Evolutionary conservation across 1,284 basidiomycete genomes (phyloP).

Genomic region (Naganishia sp.): DNA sequence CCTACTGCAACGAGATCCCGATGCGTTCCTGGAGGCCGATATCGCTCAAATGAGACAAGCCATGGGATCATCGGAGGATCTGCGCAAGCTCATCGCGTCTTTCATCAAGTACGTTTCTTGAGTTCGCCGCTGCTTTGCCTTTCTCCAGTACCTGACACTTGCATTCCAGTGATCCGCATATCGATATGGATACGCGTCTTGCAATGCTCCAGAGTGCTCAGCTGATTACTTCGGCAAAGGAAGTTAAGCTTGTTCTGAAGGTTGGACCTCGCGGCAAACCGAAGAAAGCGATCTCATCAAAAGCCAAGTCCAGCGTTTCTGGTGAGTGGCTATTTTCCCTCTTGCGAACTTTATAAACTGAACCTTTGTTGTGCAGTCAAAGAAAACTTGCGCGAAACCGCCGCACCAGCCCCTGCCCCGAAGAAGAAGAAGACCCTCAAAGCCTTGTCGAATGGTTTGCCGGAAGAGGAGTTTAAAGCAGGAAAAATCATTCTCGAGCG

Average conservation of each 20-base stretch:
- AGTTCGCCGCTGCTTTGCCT: not conserved
- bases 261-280: conserved; percentile 10
- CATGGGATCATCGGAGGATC: conserved; percentile 20
- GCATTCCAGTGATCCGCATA: conserved; percentile 13
- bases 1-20: conserved; percentile 15
- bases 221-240: conserved; percentile 20
- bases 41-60: conserved; percentile 26
- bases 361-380: conserved; percentile 1
- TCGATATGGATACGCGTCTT: conserved; percentile 25
- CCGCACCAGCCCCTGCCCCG: not conserved
- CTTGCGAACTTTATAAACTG: not conserved
- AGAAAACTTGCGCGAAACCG: conserved; percentile 10
- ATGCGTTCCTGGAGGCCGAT: conserved; percentile 20
- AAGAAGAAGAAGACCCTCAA: conserved; percentile 27
- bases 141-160: not conserved
- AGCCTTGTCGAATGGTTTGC: conserved; percentile 22
- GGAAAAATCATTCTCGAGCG: conserved; percentile 31
- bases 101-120: conserved; percentile 7
- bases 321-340: not conserved
- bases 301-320: conserved; percentile 8
- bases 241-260: conserved; percentile 29
- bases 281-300: conserved; percentile 6
- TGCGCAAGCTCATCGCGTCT: conserved; percentile 20
- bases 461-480: conserved; percentile 32
- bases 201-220: conserved; percentile 27